Conservation (phyloP, 2,329 filamentous ascomycete genomes). For the Trichoderma sp. region DNA sequence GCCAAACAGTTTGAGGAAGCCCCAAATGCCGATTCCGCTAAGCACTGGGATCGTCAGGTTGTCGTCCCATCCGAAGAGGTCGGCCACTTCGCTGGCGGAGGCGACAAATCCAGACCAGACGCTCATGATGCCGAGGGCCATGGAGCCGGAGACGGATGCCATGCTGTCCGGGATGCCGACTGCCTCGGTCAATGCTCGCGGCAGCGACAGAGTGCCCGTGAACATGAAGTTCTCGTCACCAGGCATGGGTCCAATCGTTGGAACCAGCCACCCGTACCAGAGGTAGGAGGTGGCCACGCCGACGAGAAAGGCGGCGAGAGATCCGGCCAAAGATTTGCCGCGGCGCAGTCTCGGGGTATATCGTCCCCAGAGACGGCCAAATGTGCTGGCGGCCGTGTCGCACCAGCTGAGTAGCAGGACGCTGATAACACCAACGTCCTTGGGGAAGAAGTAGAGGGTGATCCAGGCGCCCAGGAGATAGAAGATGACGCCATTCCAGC, state of each 20-base stretch:
- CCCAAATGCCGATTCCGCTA: constrained; percentile 85
- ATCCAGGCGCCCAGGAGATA: constrained; percentile 90
- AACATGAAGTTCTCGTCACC: constrained; percentile 78
- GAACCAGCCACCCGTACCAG: constrained; percentile 88
- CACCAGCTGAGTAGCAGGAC: constrained; percentile 95
- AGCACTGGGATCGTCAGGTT: constrained; percentile 95
- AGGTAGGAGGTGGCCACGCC: constrained; percentile 79
- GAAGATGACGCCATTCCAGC: constrained; percentile 96
- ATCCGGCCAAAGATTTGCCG: constrained; percentile 91
- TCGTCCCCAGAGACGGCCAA: constrained; percentile 84
- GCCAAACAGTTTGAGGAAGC: constrained; percentile 85
- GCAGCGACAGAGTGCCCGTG: constrained; percentile 72
- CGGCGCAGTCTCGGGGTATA: constrained; percentile 83
- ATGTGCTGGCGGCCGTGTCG: constrained; percentile 93
- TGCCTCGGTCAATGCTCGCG: constrained; percentile 55
- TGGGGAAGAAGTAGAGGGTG: constrained; percentile 84
- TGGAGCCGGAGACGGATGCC: constrained; percentile 65
- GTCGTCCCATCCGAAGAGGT: constrained; percentile 94
- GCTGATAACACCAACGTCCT: constrained; percentile 87
- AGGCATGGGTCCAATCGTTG: constrained; percentile 63
- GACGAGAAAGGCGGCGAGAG: constrained; percentile 76
- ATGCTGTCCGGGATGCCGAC: constrained; percentile 62
- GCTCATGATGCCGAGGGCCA: constrained; percentile 79
- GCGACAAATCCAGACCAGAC: constrained; percentile 87
- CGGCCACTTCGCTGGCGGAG: constrained; percentile 84